phyloP scores from a whole-genome alignment of 202 grass and related monocot genomes.

The Eragrostis tef region DNA sequence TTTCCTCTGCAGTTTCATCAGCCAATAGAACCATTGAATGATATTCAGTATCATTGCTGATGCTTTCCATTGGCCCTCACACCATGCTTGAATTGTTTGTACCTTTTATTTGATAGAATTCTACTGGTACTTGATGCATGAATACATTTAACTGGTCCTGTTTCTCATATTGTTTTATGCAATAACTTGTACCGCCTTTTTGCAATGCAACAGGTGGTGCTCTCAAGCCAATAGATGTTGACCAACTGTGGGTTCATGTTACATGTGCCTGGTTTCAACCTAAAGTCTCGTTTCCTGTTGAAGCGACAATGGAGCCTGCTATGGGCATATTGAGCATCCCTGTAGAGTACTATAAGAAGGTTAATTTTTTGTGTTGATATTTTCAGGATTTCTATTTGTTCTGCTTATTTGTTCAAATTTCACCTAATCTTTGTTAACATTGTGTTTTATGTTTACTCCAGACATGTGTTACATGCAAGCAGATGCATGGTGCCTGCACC shows the following conservation, averaged over 20 bases:
- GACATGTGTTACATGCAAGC: constrained; percentile 93
- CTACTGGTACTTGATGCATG: constrained; percentile 18
- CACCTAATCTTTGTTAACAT: constrained; percentile 28
- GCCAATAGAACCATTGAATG: background rate
- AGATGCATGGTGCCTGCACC: constrained; percentile 87
- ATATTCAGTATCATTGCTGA: background rate
- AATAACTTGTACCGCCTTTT: constrained; percentile 27
- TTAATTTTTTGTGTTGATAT: constrained; percentile 32
- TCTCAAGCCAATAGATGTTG: constrained; percentile 86
- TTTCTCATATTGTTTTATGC: constrained; percentile 14
- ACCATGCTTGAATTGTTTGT: constrained; percentile 9
- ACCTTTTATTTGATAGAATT: constrained; percentile 39
- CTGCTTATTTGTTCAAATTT: constrained; percentile 34
- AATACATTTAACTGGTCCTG: background rate
- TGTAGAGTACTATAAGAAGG: constrained; percentile 83
- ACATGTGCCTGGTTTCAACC: constrained; percentile 98
- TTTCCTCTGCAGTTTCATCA: constrained; percentile 17
- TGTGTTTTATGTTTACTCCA: constrained; percentile 47
- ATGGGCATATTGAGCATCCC: constrained; percentile 78
- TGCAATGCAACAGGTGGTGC: constrained; percentile 64
- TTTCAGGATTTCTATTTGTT: constrained; percentile 35
- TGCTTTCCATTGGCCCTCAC: background rate
- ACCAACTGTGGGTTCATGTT: constrained; percentile 88
- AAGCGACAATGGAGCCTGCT: constrained; percentile 88
- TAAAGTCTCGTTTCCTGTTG: constrained; percentile 76